These are phyloP conservation scores for Actinomortierella ambigua DNA, from an alignment of 371 early-diverging fungal species.

Conservation along the genomic window DNA sequence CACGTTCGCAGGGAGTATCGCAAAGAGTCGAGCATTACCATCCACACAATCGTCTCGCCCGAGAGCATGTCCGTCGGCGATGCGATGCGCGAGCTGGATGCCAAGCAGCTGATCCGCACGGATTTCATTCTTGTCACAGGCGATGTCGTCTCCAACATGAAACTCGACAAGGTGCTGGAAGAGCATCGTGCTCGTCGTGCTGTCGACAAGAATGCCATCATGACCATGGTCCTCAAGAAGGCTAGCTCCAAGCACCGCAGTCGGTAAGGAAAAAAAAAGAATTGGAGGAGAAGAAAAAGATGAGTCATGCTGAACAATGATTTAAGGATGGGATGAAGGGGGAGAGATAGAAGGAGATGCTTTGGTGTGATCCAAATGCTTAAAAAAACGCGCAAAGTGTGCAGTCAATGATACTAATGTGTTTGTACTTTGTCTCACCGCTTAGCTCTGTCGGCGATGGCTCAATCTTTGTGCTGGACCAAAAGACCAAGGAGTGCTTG, in stretches of 20 bases:
- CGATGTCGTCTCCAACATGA: conserved; percentile 89
- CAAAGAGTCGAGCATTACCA: conserved; percentile 63
- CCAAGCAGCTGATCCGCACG: conserved; percentile 74
- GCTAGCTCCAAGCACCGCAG: conserved; percentile 45
- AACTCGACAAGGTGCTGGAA: conserved; percentile 76
- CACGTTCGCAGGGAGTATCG: conserved; percentile 27
- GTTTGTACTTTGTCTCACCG: neutral
- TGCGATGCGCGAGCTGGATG: conserved; percentile 90
- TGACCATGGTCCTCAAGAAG: conserved; percentile 84
- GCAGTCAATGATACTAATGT: neutral
- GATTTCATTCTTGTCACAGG: conserved; percentile 95
- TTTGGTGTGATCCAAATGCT: neutral
- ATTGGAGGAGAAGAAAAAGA: conserved; percentile 46
- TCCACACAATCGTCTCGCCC: conserved; percentile 77
- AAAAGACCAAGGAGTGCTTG: conserved; percentile 75
- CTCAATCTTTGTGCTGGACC: conserved; percentile 85
- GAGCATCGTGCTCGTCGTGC: conserved; percentile 68
- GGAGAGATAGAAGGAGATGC: neutral
- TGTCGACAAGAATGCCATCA: conserved; percentile 86
- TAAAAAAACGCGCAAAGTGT: neutral
- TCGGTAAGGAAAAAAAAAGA: conserved; percentile 62
- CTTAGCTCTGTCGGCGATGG: conserved; percentile 74
- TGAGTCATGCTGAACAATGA: neutral
- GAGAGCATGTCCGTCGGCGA: conserved; percentile 91
- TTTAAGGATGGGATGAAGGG: neutral